Evolutionary conservation across 2,329 filamentous ascomycete species (phyloP).

Genomic region (Diaporthe citrichinensis): DNA sequence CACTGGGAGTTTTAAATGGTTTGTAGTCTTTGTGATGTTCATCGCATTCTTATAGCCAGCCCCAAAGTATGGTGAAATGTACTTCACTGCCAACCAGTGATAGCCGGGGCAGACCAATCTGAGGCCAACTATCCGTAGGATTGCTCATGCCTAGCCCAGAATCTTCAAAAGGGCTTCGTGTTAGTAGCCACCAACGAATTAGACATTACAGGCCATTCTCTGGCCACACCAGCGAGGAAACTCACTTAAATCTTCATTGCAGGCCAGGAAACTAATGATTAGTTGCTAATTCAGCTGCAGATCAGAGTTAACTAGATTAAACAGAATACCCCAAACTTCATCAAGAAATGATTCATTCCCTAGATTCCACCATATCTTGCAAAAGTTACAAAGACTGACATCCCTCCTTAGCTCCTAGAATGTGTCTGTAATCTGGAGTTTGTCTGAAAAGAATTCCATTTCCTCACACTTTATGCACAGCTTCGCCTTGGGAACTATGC

Average conservation of each 20-base stretch:
- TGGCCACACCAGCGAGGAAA: not conserved
- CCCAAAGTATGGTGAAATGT: constrained; percentile 40
- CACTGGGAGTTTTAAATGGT: not conserved
- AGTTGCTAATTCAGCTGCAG: constrained; percentile 42
- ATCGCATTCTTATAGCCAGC: constrained; percentile 42
- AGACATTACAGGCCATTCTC: no score
- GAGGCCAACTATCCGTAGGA: not conserved
- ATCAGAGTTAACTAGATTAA: not conserved
- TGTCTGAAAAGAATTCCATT: not conserved
- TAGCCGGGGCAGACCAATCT: constrained; percentile 36
- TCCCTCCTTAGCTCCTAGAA: not conserved
- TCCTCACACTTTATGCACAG: not conserved
- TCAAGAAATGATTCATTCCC: not conserved
- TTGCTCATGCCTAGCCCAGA: constrained; percentile 43
- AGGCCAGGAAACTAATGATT: constrained; percentile 52
- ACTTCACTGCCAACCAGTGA: constrained; percentile 27
- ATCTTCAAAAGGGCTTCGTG: constrained; percentile 55
- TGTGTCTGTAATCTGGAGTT: not conserved
- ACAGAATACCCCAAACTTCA: not conserved
- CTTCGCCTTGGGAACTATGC: not conserved
- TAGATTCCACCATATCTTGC: not conserved
- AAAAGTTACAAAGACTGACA: not conserved
- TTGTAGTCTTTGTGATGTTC: not conserved
- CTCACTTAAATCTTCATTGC: not conserved
- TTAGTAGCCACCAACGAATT: constrained; percentile 41